Evolutionary conservation across 306 rosid genomes (phyloP), one percentile per base, ranked within the genome.

Genomic region (Begonia fuchsioides): DNA sequence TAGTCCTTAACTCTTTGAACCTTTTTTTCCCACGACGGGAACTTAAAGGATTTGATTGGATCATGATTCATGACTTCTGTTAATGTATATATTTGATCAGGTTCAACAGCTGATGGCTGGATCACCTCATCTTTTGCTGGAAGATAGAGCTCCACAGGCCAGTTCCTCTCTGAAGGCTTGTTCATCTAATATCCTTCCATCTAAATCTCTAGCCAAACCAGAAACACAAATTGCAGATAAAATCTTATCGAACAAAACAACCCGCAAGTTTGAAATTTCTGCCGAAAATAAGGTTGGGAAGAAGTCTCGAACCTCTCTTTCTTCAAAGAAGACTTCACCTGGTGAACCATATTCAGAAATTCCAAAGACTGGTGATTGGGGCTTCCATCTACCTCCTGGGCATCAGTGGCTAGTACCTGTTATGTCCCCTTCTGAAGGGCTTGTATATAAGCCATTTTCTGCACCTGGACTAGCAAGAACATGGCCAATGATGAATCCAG

Each of bases 401-500:
- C 87, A 80, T 38, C 98, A 82, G 15, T 86, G 86, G 92, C 51
- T 92, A 57, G 56, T 92, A 59, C 98, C 98, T 39, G 86, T 92
- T 13, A 73, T 82, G 94, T 67, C 93, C 56, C 83, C 94, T 39
- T 69, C 95, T 11, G 98, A 92, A 69, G 98, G 96, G 67, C 94
- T 92, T 7, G 63, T 92, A 17, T 92, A 79, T 70, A 90, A 90
- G 83, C 98, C 98, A 15, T 92, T 79, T 63, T 64, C 72, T 6
- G 94, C 67, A 17, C 94, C 94, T 40, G 92, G 80, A 68, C 86
- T 84, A 63, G 62, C 50, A 56, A 94, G 84, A n/a, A n/a, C 50
- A 93, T 93, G 45, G 14, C 6, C 84, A 48, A 26, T 75, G 38
- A 66, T 72, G 70, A 75, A 73, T 64, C 72, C 93, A 43, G 54